Base-by-base conservation (phyloP, 345 rosid species). In the Syzygium aromaticum region DNA sequence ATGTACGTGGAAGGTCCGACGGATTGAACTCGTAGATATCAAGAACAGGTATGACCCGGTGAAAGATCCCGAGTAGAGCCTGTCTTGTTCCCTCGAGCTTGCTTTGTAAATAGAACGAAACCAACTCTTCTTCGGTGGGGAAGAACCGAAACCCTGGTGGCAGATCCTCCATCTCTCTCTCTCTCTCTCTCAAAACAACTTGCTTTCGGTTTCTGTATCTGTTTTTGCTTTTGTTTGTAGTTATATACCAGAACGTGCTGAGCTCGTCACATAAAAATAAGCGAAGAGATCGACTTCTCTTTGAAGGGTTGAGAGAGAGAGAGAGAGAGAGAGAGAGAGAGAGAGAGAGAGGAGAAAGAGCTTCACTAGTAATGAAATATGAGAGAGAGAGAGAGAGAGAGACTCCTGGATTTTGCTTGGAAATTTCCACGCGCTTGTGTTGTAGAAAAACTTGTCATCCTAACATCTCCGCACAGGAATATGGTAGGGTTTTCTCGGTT, bases 101-200 rank as follows among this genome's bases (percentile, higher is more conserved):
- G 80, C 87, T 89, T 17, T 49, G 89, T 51, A 94, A 85, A 88
- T 93, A 94, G 67, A 92, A 94, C 9, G 92, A 84, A 30, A 95
- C 88, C 77, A 94, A 52, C 88, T 94, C 97, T 51, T 85, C 93
- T 86, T 95, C 95, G 2, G 95, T 95, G 2, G 97, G 97, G 88
- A 90, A 95, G 84, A 95, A 95, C 9, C 95, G 90, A 89, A 89
- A 93, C 27, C 96, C 93, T 15, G 93, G 94, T 17, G 93, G 91
- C 88, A 90, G 56, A 88, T 90, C 90, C 85, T 30, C 67, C 63
- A 52, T 83, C 77, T 46, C 28, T 23, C 28, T 28, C 84, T 23
- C 28, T 28, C 84, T 84, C 27, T 86, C 85, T 52, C 64, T 30
- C 46, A 9, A 11, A 57, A 38, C 49, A 40, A 73, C 49, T 38